Evolutionary conservation across 768 basidiomycete species (phyloP), one percentile per base, ranked within the genome.

Genomic region (Calocybe indica): DNA sequence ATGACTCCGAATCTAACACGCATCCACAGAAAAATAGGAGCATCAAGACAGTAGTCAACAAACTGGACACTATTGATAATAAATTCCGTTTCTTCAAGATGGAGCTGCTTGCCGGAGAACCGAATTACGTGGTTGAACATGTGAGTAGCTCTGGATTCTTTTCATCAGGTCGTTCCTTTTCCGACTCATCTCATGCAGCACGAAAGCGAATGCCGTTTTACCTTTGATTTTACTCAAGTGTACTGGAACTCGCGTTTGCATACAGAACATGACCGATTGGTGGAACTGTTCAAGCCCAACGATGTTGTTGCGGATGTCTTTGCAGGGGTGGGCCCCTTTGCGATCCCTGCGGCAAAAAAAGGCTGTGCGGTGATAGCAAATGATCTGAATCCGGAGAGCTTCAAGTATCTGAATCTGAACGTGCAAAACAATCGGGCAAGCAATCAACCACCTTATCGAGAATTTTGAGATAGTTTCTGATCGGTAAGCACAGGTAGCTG

Each of bases 191-290:
- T 35, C 45, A n/a, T 12, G 10, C 57, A 96, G 93, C 76, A 76
- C 52, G 95, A 99, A 71, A 80, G 85, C 6, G 78, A 82, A 55
- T 97, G 93, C 63, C 73, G 71, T 31, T 98, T 98, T 66, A 84
- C 77, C 1, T 98, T 99, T 58, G 93, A 99, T 63, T 99, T 98
- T 60, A 83, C 87, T 5, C 75, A 83, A 60, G 96, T 98, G 9
- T 99, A 99, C 66, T 99, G 94, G 94, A 99, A 99, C 69, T 95
- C 94, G 11, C 83, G 96, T 34, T 70, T 99, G 33, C 88, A 92
- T 48, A 82, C 83, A 4, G 96, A 99, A 60, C 96, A 99, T 59
- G 80, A 83, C 28, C 84, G 94, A 2, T 73, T 99, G 11, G 88
- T 98, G 37, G 62, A 75, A 12, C 54, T 74, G 33, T 94, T 97